A percentile compares a stretch with the other conserved stretches of the same genome.
Conservation (phyloP, 306 rosid genomes). For the Medicago arabica region DNA sequence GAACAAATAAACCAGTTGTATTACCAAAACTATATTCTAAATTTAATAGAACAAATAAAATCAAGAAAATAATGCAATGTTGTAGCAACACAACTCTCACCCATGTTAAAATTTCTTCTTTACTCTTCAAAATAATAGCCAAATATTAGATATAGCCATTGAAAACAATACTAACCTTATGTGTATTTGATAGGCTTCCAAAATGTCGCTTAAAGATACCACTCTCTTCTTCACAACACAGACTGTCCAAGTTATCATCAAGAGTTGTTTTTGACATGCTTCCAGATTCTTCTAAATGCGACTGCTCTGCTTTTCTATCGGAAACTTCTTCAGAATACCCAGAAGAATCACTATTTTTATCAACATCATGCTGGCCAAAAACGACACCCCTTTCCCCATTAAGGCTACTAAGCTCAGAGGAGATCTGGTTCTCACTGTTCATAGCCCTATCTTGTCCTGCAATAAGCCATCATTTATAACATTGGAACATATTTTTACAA, state of each 20-base stretch:
- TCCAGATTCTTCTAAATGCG: conserved; percentile 43
- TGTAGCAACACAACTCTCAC: conserved; percentile 3
- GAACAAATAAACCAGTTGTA: conserved; percentile 5
- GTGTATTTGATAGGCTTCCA: conserved; percentile 61
- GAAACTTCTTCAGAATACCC: conserved; percentile 42
- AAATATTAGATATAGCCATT: conserved; percentile 20
- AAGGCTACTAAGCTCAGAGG: too few species aligned
- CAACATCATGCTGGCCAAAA: conserved; percentile 30
- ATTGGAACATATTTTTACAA: conserved; percentile 12
- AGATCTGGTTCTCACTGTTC: conserved; percentile 39
- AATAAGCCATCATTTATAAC: conserved; percentile 41
- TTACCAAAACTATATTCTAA: conserved; percentile 27
- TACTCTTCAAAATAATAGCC: too few species aligned
- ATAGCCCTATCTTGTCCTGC: conserved; percentile 45
- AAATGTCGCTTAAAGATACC: conserved; percentile 70
- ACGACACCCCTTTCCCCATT: conserved; percentile 33
- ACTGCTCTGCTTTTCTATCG: conserved; percentile 37
- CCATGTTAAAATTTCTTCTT: too few species aligned
- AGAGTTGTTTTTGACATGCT: conserved; percentile 42
- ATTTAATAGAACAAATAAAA: conserved; percentile 33
- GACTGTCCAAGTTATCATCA: conserved; percentile 36
- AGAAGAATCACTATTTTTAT: conserved; percentile 30
- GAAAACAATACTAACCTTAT: conserved; percentile 58
- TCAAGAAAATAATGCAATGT: not conserved
- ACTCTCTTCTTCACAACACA: conserved; percentile 51